These are phyloP conservation scores for Syzygium syzygioides DNA, from an alignment of 441 rosid species.

Conservation along the genomic window DNA sequence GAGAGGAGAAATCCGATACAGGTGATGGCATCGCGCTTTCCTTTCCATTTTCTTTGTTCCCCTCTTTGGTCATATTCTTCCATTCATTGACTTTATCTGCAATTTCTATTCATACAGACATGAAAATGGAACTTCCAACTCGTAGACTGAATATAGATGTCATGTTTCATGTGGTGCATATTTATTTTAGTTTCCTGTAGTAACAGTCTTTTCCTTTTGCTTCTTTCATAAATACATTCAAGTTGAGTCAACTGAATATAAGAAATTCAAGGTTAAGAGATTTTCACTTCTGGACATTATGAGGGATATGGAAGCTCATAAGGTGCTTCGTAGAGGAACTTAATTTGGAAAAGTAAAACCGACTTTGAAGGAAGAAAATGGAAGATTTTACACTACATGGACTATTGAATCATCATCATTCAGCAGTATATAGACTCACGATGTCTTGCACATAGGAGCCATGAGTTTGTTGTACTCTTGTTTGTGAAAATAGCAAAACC, in stretches of 20 bases:
- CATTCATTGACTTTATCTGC: background rate
- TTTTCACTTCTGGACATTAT: background rate
- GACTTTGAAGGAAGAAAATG: background rate
- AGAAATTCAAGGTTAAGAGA: background rate
- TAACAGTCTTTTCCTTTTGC: background rate
- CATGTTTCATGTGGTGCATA: background rate
- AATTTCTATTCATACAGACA: background rate
- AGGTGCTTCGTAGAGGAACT: background rate
- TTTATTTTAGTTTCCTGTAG: background rate
- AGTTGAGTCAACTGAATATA: background rate
- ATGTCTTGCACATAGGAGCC: background rate
- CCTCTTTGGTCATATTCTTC: background rate
- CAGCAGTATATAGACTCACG: background rate
- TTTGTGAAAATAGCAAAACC: background rate
- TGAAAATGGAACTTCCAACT: background rate
- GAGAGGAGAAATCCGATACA: background rate
- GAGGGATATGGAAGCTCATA: background rate
- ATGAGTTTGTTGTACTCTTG: background rate
- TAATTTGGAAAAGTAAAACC: too few species aligned
- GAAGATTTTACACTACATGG: background rate
- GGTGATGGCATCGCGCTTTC: background rate
- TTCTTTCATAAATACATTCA: background rate
- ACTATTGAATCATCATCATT: background rate
- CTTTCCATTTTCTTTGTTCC: background rate
- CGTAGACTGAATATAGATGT: background rate